Base-by-base conservation (phyloP, 2,329 filamentous ascomycete genomes). In the Drechslerella stenobrocha region DNA sequence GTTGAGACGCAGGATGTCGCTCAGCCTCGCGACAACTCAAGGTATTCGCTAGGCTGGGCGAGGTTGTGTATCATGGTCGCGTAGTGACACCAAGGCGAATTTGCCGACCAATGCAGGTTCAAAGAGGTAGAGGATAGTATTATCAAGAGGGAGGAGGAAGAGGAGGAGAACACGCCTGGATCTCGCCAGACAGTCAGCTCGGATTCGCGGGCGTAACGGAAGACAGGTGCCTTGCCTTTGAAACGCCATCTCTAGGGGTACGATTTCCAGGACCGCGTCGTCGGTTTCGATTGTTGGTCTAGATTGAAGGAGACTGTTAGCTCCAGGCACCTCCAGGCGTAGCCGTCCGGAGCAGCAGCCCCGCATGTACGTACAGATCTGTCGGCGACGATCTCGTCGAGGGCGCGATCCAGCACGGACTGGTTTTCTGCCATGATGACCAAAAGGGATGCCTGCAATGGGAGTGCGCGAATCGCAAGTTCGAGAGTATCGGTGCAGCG, bases 211-310 rank as follows among this genome's bases (percentile, higher is more conserved):
- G 8, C 26, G 28, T 55, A 3, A 11, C 23, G 20, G 23, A 3
- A 2, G 34, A 40, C 34, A 18, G 24, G 35, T 22, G 13, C 11
- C 32, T 11, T 44, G 58, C 64, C 64, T 69, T 69, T 69, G 64
- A 69, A 69, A 69, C 64, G 58, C 64, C 64, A 53, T 69, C 64
- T 61, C 64, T 52, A 57, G 64, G 58, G 18, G 57, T 69, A 69
- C 56, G 58, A 44, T 69, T 69, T 57, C 64, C 64, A 50, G 53
- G 56, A 59, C 58, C 57, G 57, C 58, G 56, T 69, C 57, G 44
- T 52, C 58, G 48, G 52, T 63, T 63, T 44, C 64, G 52, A 42
- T 69, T 69, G 30, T 45, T 69, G 35, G 64, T 69, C 64, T 69
- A 32, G 15, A 18, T 23, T 48, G 45, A 7, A 23, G 1, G 45